Evolutionary conservation across 2,329 filamentous ascomycete genomes (phyloP).

Genomic region (Bipolaris oryzae): DNA sequence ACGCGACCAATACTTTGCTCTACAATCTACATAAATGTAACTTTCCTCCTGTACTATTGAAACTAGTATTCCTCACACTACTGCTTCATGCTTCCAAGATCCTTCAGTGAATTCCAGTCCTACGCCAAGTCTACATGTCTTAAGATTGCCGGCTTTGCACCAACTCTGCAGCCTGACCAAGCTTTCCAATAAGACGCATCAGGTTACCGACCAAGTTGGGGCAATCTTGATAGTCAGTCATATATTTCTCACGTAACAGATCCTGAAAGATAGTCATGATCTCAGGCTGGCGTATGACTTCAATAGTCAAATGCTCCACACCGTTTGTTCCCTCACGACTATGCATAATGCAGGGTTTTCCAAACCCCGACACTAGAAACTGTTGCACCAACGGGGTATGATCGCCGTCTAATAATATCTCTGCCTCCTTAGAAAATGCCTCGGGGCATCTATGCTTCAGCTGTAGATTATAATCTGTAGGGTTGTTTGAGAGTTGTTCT

Average conservation of each 20-base stretch:
- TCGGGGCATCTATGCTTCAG: background rate
- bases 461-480: background rate
- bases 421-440: background rate
- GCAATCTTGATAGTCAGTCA: background rate
- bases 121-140: background rate
- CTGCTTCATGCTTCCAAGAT: background rate
- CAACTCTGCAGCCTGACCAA: background rate
- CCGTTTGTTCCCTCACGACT: background rate
- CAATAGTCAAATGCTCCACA: background rate
- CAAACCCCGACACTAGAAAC: background rate
- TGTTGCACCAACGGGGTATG: background rate
- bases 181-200: background rate
- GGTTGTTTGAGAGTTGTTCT: background rate
- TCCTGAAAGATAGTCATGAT: background rate
- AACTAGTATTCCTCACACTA: background rate
- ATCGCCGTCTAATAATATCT: background rate
- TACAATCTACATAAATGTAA: background rate
- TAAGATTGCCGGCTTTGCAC: background rate
- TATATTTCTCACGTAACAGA: background rate
- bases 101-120: background rate
- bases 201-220: background rate
- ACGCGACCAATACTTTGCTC: background rate
- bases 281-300: background rate
- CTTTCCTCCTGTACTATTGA: background rate
- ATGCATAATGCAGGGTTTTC: background rate